These are phyloP conservation scores for Acanthamoeba culbertsoni DNA, from an alignment of 208 protist genomes.

Conservation along the genomic window DNA sequence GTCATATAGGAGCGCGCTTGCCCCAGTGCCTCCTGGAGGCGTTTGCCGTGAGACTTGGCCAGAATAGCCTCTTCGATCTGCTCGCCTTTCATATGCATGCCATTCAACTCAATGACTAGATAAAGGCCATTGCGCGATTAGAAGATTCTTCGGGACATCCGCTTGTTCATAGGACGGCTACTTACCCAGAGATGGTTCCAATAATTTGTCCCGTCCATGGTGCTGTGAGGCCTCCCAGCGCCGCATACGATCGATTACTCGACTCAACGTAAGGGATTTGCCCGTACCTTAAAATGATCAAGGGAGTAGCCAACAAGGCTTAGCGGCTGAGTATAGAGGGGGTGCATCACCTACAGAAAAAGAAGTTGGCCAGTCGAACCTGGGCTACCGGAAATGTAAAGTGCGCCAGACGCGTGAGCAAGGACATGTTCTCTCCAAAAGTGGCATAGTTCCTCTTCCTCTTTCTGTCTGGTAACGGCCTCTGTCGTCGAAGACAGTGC, in stretches of 20 bases:
- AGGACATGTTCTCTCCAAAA: neutral
- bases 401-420: neutral
- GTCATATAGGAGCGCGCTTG: neutral
- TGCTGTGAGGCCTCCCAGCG: neutral
- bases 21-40: neutral
- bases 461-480: neutral
- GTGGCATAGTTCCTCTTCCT: neutral
- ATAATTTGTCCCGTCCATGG: neutral
- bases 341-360: neutral
- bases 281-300: neutral
- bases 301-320: neutral
- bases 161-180: too few species aligned
- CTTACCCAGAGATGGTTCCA: neutral
- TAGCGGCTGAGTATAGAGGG: neutral
- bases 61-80: neutral
- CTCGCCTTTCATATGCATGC: neutral
- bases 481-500: neutral
- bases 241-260: neutral
- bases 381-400: slow-evolving; percentile 28
- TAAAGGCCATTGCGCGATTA: neutral
- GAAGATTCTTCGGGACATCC: neutral
- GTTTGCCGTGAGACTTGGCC: neutral
- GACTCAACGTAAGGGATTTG: neutral
- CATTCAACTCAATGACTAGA: neutral
- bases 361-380: neutral